A percentile compares a stretch with the other conserved stretches of the same genome.
These are phyloP conservation scores for Coniferiporia sulphurascens DNA, from an alignment of 1,284 basidiomycete genomes.

Conservation along the genomic window DNA sequence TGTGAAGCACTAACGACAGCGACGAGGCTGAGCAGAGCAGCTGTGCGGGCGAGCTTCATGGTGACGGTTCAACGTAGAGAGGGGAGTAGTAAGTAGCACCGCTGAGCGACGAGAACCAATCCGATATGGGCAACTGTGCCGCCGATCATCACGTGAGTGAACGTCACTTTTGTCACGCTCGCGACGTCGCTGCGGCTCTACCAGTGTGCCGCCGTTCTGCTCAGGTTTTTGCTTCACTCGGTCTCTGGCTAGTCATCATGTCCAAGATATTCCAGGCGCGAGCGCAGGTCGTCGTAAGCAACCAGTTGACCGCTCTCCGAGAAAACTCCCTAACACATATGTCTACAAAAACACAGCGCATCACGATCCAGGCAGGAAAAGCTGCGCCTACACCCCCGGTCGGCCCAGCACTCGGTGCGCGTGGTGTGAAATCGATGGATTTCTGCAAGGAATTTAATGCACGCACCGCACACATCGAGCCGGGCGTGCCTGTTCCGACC, in stretches of 20 bases:
- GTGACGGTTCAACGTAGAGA: not conserved
- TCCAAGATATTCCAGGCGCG: slow-evolving; percentile 53
- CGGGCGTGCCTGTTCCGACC: slow-evolving; percentile 86
- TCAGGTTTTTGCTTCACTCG: not conserved
- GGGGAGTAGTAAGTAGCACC: too few species aligned
- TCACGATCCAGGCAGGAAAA: slow-evolving; percentile 91
- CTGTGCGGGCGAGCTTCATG: slow-evolving; percentile 13
- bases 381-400: slow-evolving; percentile 95
- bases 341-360: slow-evolving; percentile 48
- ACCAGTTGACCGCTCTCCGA: slow-evolving; percentile 11
- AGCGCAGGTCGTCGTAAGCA: slow-evolving; percentile 62
- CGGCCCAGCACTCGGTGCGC: slow-evolving; percentile 94
- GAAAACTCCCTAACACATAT: not conserved
- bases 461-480: slow-evolving; percentile 82
- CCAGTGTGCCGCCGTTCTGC: too few species aligned
- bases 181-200: too few species aligned
- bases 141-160: too few species aligned
- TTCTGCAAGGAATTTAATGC: slow-evolving; percentile 99
- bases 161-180: too few species aligned
- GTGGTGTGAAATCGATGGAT: slow-evolving; percentile 99
- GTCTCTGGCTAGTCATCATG: slow-evolving; percentile 33
- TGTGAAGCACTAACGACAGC: slow-evolving; percentile 16
- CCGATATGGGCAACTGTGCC: too few species aligned
- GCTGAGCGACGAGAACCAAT: too few species aligned
- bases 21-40: slow-evolving; percentile 6